A percentile compares a stretch with the other conserved stretches of the same genome.
Conservation (phyloP, 352 stramenopile genomes). For the Sclerospora graminicola region DNA sequence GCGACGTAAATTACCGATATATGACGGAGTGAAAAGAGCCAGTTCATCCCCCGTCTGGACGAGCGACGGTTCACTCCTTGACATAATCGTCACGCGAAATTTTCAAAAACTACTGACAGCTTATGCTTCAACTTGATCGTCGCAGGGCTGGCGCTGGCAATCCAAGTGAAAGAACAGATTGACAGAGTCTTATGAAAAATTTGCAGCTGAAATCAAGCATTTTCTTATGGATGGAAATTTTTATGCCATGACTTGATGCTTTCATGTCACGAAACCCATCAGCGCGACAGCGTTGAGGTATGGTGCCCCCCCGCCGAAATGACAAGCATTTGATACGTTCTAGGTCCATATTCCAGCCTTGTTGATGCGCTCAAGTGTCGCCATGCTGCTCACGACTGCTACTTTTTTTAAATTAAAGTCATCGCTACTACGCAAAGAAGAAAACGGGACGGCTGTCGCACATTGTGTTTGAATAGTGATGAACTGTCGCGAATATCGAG, state of each 20-base stretch:
- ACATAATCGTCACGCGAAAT: conserved; percentile 18
- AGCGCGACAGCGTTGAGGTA: no score
- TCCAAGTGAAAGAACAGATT: no score
- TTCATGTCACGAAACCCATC: no score
- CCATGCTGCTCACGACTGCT: neutral
- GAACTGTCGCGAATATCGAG: conserved; percentile 2
- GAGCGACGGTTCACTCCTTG: conserved; percentile 18
- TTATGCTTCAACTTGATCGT: neutral
- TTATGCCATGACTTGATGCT: no score
- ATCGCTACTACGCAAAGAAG: neutral
- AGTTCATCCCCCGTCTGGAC: conserved; percentile 10
- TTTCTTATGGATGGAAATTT: no score
- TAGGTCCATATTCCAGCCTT: no score
- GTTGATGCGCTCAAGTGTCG: no score
- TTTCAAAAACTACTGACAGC: conserved; percentile 11
- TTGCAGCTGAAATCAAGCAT: conserved; percentile 1
- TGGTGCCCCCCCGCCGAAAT: conserved; percentile 10
- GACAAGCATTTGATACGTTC: conserved; percentile 4
- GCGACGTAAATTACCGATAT: conserved; percentile 16
- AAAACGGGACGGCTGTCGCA: conserved; percentile 8
- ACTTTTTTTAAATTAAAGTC: neutral
- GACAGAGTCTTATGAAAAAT: conserved; percentile 1
- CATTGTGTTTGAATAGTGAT: conserved; percentile 7
- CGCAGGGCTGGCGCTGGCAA: neutral
- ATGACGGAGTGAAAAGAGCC: conserved; percentile 17